phyloP scores from a whole-genome alignment of 805 yeast genomes.

The Cyberlindnera bimundalis region DNA sequence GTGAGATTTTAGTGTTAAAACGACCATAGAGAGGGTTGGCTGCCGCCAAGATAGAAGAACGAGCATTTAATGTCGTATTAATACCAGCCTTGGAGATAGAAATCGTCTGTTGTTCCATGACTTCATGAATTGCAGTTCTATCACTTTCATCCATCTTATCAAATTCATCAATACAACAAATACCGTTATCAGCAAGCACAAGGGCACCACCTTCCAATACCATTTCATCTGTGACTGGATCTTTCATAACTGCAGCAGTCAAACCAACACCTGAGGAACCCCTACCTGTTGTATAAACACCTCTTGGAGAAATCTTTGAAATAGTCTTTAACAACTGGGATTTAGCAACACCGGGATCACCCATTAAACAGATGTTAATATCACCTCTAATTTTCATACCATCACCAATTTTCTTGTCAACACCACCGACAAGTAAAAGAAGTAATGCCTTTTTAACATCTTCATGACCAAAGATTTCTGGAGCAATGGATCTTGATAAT shows the following conservation, averaged over 20 bases:
- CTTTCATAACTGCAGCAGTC: slow-evolving; percentile 98
- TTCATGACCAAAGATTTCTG: slow-evolving; percentile 91
- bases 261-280: slow-evolving; percentile 99
- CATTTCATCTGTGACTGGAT: slow-evolving; percentile 99
- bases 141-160: slow-evolving; percentile 98
- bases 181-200: slow-evolving; percentile 94
- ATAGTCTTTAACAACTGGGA: slow-evolving; percentile 92
- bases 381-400: slow-evolving; percentile 98
- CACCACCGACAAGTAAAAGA: slow-evolving; percentile 88
- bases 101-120: slow-evolving; percentile 98
- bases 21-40: slow-evolving; percentile 98
- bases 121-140: slow-evolving; percentile 97
- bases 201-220: slow-evolving; percentile 97
- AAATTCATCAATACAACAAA: slow-evolving; percentile 98
- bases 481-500: slow-evolving; percentile 88
- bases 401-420: slow-evolving; percentile 89
- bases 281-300: slow-evolving; percentile 96
- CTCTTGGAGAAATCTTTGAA: slow-evolving; percentile 90
- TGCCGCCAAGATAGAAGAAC: slow-evolving; percentile 94
- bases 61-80: slow-evolving; percentile 90
- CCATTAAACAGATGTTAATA: slow-evolving; percentile 93
- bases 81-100: slow-evolving; percentile 98
- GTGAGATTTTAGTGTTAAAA: slow-evolving; percentile 85
- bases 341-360: slow-evolving; percentile 99
- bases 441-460: slow-evolving; percentile 92